Conservation (phyloP, 257 asterid species). For the Mitragyna speciosa region DNA sequence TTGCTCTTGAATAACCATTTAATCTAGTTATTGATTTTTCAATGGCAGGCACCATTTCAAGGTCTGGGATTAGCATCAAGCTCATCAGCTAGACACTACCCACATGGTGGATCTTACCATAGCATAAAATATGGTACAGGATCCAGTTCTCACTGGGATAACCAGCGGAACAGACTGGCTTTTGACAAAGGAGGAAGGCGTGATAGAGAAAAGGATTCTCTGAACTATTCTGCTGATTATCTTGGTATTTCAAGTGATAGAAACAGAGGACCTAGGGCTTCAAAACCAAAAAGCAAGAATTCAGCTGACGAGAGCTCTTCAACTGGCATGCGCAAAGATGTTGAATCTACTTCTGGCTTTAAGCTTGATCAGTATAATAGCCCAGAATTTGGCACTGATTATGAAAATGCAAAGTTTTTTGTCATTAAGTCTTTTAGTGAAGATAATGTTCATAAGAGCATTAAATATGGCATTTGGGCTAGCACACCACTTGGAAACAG, state of each 20-base stretch:
- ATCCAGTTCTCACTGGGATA: constrained; percentile 52
- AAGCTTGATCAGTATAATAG: constrained; percentile 58
- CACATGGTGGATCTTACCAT: constrained; percentile 60
- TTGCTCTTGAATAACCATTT: background rate
- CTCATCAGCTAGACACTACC: constrained; percentile 60
- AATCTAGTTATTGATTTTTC: constrained; percentile 23
- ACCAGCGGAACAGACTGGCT: constrained; percentile 46
- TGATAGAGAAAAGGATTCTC: constrained; percentile 66
- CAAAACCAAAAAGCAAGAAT: constrained; percentile 64
- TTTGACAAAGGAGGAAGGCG: constrained; percentile 75
- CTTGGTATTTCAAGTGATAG: constrained; percentile 69
- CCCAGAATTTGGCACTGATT: constrained; percentile 67
- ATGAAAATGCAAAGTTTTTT: constrained; percentile 75
- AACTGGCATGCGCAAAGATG: constrained; percentile 47
- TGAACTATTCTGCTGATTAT: constrained; percentile 52
- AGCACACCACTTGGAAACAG: constrained; percentile 97
- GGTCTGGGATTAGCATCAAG: constrained; percentile 66
- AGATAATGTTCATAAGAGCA: constrained; percentile 94
- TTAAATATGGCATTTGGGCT: constrained; percentile 91
- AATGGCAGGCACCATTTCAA: constrained; percentile 64
- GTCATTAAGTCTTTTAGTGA: constrained; percentile 98
- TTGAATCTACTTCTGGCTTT: constrained; percentile 54
- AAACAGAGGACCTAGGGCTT: constrained; percentile 96
- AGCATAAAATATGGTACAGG: constrained; percentile 47
- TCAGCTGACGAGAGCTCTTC: constrained; percentile 65